These are phyloP conservation scores for Camelina hispida DNA, from an alignment of 345 rosid species.

Conservation along the genomic window DNA sequence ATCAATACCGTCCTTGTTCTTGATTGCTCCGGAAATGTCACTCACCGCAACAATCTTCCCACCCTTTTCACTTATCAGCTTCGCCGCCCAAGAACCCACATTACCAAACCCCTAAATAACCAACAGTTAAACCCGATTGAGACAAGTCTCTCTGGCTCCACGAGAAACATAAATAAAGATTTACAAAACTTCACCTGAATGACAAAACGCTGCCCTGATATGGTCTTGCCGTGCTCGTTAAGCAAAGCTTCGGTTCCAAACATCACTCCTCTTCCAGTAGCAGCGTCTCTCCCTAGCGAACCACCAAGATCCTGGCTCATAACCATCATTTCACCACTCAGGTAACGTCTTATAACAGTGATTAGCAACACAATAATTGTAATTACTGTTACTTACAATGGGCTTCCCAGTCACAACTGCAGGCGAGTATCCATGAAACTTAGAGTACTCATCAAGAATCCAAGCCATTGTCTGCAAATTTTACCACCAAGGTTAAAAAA, in stretches of 20 bases:
- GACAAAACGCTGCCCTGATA: constrained; percentile 77
- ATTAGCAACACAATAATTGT: not conserved
- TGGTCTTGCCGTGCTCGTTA: constrained; percentile 74
- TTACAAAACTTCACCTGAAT: constrained; percentile 62
- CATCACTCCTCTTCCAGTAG: constrained; percentile 95
- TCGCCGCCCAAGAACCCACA: constrained; percentile 99
- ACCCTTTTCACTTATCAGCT: constrained; percentile 72
- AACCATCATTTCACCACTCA: constrained; percentile 5
- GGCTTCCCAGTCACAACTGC: constrained; percentile 71
- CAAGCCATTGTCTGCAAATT: constrained; percentile 64
- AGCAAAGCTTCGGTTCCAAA: constrained; percentile 95
- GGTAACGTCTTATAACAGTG: not conserved
- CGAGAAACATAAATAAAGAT: constrained; percentile 4
- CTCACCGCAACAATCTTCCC: constrained; percentile 90
- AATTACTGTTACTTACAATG: constrained; percentile 43
- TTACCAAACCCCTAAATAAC: constrained; percentile 83
- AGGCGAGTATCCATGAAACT: constrained; percentile 70
- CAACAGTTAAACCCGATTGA: not conserved
- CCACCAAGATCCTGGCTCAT: constrained; percentile 88
- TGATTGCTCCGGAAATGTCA: constrained; percentile 87
- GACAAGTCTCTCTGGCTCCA: not conserved
- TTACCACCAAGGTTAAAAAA: constrained; percentile 16
- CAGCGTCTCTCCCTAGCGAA: constrained; percentile 96
- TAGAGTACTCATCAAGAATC: constrained; percentile 71
- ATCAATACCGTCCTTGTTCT: constrained; percentile 85